phyloP scores from a whole-genome alignment of 2,329 filamentous ascomycete genomes.

The Alternaria sp. region DNA sequence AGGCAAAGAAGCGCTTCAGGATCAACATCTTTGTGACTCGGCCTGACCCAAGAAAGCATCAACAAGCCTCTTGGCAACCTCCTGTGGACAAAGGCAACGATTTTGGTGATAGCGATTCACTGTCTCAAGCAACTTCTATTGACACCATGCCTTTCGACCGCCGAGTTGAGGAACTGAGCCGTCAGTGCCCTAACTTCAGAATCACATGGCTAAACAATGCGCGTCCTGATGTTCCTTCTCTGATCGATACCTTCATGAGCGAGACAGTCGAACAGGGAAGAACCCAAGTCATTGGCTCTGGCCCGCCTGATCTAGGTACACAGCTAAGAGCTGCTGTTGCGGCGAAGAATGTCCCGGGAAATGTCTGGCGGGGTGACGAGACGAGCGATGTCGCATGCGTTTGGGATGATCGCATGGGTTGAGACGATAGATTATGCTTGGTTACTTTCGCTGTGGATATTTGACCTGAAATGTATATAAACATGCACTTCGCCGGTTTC shows the following conservation, averaged over 20 bases:
- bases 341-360: slow-evolving; percentile 9
- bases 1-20: slow-evolving; percentile 4
- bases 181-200: slow-evolving; percentile 8
- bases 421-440: no score
- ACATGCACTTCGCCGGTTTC: not conserved
- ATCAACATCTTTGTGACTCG: slow-evolving; percentile 12
- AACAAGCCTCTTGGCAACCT: not conserved
- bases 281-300: slow-evolving; percentile 6
- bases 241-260: slow-evolving; percentile 6
- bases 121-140: not conserved
- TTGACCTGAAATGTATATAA: not conserved
- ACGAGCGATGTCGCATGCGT: slow-evolving; percentile 10
- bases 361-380: slow-evolving; percentile 10
- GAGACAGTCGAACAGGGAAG: slow-evolving; percentile 8
- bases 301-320: slow-evolving; percentile 4
- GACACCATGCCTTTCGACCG: not conserved
- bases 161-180: slow-evolving; percentile 7
- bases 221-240: slow-evolving; percentile 3
- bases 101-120: not conserved
- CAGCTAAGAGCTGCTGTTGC: slow-evolving; percentile 14
- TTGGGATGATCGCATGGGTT: slow-evolving; percentile 14
- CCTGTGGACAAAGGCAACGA: not conserved
- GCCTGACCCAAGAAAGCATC: not conserved
- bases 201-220: slow-evolving; percentile 12
- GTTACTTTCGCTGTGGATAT: slow-evolving; percentile 7